Conservation (phyloP, 345 rosid species). For the Salix purpurea region DNA sequence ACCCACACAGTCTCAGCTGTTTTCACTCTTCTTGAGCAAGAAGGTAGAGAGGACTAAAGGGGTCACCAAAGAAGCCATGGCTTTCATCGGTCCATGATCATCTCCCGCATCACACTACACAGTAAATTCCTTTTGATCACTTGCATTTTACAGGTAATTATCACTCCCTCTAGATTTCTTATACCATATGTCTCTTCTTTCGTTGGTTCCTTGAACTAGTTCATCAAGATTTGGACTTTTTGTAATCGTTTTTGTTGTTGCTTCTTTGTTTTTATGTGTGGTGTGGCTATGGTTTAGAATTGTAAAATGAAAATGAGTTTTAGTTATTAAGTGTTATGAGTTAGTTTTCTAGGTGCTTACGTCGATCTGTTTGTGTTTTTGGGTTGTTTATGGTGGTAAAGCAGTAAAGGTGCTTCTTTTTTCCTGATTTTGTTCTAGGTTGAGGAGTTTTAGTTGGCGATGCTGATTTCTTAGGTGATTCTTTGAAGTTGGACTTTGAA, state of each 20-base stretch:
- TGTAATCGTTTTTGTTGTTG: neutral
- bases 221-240: neutral
- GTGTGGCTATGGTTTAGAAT: neutral
- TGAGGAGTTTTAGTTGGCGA: neutral
- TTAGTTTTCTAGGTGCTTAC: neutral
- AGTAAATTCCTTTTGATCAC: neutral
- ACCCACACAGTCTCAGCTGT: neutral
- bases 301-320: neutral
- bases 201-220: neutral
- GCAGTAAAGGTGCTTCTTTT: neutral
- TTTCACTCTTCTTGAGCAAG: neutral
- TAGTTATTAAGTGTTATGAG: neutral
- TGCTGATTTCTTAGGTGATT: neutral
- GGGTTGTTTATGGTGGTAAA: neutral
- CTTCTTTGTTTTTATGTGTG: neutral
- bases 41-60: neutral
- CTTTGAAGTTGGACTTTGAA: neutral
- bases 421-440: neutral
- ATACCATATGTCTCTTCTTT: neutral
- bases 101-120: neutral
- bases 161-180: neutral
- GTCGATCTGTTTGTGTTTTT: neutral
- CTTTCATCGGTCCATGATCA: neutral
- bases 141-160: neutral
- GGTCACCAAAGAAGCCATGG: neutral